Evolutionary conservation across 2,329 filamentous ascomycete genomes (phyloP).

Genomic region (Aspergillus sp.): DNA sequence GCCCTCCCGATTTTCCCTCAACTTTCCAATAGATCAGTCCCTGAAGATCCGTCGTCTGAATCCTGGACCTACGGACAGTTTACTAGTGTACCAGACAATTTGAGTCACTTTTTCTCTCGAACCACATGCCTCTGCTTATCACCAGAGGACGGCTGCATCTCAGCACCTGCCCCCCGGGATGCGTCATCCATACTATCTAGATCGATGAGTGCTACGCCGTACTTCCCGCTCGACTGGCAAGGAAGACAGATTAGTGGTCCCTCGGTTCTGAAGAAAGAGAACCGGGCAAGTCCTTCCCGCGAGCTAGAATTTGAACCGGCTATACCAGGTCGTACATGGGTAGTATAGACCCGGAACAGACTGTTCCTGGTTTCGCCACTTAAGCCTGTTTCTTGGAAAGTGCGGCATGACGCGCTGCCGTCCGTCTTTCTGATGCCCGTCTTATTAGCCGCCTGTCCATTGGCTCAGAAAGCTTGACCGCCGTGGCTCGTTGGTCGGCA

Average conservation of each 20-base stretch:
- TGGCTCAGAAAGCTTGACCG: neutral
- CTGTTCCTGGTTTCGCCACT: constrained; percentile 1
- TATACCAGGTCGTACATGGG: neutral
- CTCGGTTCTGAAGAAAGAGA: neutral
- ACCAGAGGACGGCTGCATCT: neutral
- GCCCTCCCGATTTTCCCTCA: neutral
- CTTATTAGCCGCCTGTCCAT: neutral
- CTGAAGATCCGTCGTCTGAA: constrained; percentile 2
- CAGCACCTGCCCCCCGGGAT: neutral
- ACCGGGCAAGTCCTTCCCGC: neutral
- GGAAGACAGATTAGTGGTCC: neutral
- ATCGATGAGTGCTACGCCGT: too few species aligned
- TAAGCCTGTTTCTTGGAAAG: neutral
- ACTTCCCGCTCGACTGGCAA: neutral
- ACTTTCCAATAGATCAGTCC: constrained; percentile 5
- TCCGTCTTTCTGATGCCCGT: neutral
- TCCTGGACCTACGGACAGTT: neutral
- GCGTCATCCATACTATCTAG: neutral
- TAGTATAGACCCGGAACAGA: neutral
- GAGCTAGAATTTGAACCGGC: neutral
- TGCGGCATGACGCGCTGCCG: neutral
- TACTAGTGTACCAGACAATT: neutral
- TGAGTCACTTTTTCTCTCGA: neutral
- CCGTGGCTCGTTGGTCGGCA: neutral
- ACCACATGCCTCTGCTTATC: neutral